Evolutionary conservation across 2,329 filamentous ascomycete genomes (phyloP).

Genomic region (Pestalotiopsis sp.): DNA sequence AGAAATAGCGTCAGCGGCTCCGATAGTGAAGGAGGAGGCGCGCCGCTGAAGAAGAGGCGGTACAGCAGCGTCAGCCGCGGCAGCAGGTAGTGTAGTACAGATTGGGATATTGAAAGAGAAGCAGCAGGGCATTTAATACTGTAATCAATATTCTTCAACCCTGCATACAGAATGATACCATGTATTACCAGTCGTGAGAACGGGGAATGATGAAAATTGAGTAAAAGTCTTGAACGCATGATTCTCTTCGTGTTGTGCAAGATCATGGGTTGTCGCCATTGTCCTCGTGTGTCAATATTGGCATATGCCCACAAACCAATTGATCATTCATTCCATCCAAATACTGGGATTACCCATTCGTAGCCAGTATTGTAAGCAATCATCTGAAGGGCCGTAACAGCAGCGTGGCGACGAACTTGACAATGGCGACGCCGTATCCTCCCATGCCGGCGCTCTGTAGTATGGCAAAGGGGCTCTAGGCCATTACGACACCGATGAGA

Average conservation of each 20-base stretch:
- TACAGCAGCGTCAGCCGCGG: conserved; percentile 15
- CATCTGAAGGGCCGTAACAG: no score
- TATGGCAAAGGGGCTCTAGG: conserved; percentile 27
- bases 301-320: no score
- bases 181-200: not conserved
- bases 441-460: conserved; percentile 34
- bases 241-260: not conserved
- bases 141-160: not conserved
- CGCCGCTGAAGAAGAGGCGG: conserved; percentile 15
- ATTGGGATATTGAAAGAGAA: not conserved
- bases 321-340: no score
- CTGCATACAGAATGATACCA: not conserved
- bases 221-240: not conserved
- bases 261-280: not conserved
- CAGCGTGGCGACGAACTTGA: not conserved
- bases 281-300: no score
- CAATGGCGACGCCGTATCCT: conserved; percentile 16
- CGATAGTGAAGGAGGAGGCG: conserved; percentile 15
- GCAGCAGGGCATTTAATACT: not conserved
- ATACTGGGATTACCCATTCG: no score
- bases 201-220: not conserved
- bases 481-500: conserved; percentile 29
- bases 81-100: not conserved
- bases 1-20: conserved; percentile 15
- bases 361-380: no score